A percentile compares a stretch with the other conserved stretches of the same genome.
Conservation (phyloP, 1,284 basidiomycete genomes). For the Fomitopsis palustris region DNA sequence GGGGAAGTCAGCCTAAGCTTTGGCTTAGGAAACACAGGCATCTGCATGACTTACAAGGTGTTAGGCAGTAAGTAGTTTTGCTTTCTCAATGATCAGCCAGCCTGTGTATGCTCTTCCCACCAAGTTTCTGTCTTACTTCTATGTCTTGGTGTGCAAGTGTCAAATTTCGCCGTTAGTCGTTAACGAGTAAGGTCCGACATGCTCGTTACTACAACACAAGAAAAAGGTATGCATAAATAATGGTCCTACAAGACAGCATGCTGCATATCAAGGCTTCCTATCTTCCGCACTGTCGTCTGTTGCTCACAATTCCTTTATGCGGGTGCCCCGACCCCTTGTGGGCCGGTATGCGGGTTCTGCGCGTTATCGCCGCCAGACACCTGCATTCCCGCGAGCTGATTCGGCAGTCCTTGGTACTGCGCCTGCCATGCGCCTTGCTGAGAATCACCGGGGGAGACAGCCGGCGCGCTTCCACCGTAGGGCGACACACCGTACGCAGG, state of each 20-base stretch:
- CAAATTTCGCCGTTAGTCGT: too few species aligned
- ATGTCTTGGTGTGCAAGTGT: too few species aligned
- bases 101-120: too few species aligned
- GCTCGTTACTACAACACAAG: not conserved
- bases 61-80: too few species aligned
- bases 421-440: constrained; percentile 14
- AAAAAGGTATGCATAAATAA: not conserved
- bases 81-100: too few species aligned
- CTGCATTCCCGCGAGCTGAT: constrained; percentile 31
- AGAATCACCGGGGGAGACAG: constrained; percentile 8
- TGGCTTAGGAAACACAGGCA: too few species aligned
- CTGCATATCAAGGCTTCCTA: not conserved
- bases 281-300: not conserved
- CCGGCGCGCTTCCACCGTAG: constrained; percentile 15
- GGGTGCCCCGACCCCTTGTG: constrained; percentile 25
- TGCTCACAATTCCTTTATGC: constrained; percentile 9
- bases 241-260: not conserved
- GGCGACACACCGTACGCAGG: constrained; percentile 23
- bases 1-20: too few species aligned
- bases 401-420: constrained; percentile 25
- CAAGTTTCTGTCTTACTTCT: too few species aligned
- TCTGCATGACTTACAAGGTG: too few species aligned
- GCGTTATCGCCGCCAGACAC: constrained; percentile 23
- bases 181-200: not conserved
- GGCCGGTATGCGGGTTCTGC: constrained; percentile 16